phyloP scores from a whole-genome alignment of 495 filamentous ascomycete genomes.

The Aspergillus ostianus region DNA sequence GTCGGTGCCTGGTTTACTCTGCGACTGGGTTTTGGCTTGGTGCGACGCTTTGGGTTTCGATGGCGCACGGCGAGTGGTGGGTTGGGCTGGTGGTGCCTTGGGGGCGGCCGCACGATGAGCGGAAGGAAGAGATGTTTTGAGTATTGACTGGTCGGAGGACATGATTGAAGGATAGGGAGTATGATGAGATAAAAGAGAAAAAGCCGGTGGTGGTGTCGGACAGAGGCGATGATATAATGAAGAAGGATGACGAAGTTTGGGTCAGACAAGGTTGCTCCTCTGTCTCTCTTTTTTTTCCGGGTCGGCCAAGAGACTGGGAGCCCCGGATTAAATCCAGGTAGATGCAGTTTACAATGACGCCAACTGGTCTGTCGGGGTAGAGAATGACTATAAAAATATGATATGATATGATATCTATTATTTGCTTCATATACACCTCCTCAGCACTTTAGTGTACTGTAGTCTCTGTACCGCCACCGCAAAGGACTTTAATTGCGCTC shows the following conservation, averaged over 20 bases:
- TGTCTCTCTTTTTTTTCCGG: background rate
- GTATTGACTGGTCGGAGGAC: conserved; percentile 45
- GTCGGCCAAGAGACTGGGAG: background rate
- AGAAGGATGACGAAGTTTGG: no score
- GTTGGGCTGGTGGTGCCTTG: conserved; percentile 16
- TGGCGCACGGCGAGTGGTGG: conserved; percentile 23
- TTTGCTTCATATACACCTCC: no score
- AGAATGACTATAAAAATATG: no score
- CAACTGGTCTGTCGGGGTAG: no score
- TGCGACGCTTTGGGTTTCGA: conserved; percentile 28
- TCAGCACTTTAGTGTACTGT: background rate
- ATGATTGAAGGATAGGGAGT: conserved; percentile 4
- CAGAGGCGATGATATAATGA: no score
- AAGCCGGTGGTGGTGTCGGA: background rate
- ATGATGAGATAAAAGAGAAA: background rate
- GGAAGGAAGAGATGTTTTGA: conserved; percentile 53
- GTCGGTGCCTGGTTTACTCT: conserved; percentile 41
- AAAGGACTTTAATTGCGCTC: background rate
- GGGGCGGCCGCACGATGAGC: conserved; percentile 37
- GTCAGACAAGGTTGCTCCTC: no score
- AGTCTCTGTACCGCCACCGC: background rate
- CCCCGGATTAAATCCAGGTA: background rate
- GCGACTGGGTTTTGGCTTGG: conserved; percentile 31
- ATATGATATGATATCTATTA: no score
- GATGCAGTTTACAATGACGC: no score